A percentile compares a stretch with the other conserved stretches of the same genome.
phyloP scores from a whole-genome alignment of 2,329 filamentous ascomycete species.

The Diaporthe helianthi region DNA sequence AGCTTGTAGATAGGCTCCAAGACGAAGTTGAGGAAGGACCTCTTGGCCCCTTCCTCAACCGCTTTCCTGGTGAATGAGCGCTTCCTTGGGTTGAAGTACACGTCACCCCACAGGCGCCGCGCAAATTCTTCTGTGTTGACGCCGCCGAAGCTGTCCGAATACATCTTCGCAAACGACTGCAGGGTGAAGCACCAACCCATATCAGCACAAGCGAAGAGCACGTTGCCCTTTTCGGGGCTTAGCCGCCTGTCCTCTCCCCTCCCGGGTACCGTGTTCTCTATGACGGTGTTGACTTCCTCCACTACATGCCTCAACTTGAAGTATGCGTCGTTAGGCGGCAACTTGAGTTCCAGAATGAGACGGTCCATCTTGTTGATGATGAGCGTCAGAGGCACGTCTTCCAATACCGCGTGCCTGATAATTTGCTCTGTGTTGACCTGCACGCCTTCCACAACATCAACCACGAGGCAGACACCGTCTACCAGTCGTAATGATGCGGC shows the following conservation, averaged over 20 bases:
- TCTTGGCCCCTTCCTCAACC: conserved; percentile 78
- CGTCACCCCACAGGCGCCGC: conserved; percentile 89
- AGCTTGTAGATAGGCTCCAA: conserved; percentile 98
- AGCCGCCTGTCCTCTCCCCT: conserved; percentile 80
- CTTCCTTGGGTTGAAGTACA: conserved; percentile 92
- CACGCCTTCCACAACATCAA: conserved; percentile 99
- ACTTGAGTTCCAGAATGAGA: conserved; percentile 89
- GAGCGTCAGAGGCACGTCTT: conserved; percentile 86
- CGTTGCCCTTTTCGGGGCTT: conserved; percentile 96
- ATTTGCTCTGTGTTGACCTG: conserved; percentile 97
- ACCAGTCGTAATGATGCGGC: conserved; percentile 85
- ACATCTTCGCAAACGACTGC: conserved; percentile 95
- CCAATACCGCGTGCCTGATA: conserved; percentile 92
- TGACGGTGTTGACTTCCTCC: conserved; percentile 95
- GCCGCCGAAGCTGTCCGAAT: conserved; percentile 84
- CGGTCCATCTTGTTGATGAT: conserved; percentile 98
- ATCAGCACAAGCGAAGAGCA: conserved; percentile 91
- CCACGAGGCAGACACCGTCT: conserved; percentile 90
- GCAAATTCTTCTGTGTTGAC: conserved; percentile 86
- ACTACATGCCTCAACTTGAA: conserved; percentile 99
- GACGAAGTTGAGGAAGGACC: conserved; percentile 93
- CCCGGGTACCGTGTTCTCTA: conserved; percentile 85
- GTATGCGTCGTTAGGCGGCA: conserved; percentile 94
- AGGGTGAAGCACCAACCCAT: conserved; percentile 98
- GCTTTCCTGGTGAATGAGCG: conserved; percentile 91